Percentiles rank a stretch among this genome's conserved stretches.
Conservation (phyloP, 2,329 filamentous ascomycete species). For the Epichloe hybrida region DNA sequence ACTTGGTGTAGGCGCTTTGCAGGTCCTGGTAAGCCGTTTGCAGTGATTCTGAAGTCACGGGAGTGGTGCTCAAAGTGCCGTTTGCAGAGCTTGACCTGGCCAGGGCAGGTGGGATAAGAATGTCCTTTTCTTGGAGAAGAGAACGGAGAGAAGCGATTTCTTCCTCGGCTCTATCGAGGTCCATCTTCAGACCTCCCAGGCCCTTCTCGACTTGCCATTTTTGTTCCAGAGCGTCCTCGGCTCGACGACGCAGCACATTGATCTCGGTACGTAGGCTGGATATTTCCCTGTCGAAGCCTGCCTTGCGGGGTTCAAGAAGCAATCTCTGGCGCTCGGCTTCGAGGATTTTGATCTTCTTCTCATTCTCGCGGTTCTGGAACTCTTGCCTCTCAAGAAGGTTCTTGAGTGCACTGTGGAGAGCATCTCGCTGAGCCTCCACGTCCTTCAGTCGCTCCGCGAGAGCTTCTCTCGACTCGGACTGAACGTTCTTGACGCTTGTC, state of each 20-base stretch:
- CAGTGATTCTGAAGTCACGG: constrained; percentile 57
- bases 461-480: constrained; percentile 49
- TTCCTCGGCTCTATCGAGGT: constrained; percentile 86
- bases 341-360: constrained; percentile 64
- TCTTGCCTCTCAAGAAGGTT: constrained; percentile 77
- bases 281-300: constrained; percentile 76
- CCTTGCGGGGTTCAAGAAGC: constrained; percentile 52
- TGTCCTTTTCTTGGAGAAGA: constrained; percentile 72
- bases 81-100: constrained; percentile 28
- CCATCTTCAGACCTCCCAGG: constrained; percentile 80
- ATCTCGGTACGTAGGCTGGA: constrained; percentile 70
- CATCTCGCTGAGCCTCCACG: constrained; percentile 85
- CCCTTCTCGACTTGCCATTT: constrained; percentile 96
- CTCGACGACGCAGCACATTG: constrained; percentile 66
- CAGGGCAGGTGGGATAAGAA: constrained; percentile 51
- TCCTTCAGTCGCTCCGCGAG: constrained; percentile 76
- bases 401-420: constrained; percentile 75
- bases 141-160: constrained; percentile 75
- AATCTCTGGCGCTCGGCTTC: constrained; percentile 69
- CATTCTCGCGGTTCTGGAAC: constrained; percentile 68
- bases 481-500: constrained; percentile 37
- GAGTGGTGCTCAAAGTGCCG: constrained; percentile 14
- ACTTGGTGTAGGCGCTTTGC: constrained; percentile 54
- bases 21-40: constrained; percentile 63
- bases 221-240: constrained; percentile 86